Percentiles rank a stretch among this genome's conserved stretches.
These are phyloP conservation scores for Boletus fagicola DNA, from an alignment of 768 basidiomycete species.

Conservation along the genomic window DNA sequence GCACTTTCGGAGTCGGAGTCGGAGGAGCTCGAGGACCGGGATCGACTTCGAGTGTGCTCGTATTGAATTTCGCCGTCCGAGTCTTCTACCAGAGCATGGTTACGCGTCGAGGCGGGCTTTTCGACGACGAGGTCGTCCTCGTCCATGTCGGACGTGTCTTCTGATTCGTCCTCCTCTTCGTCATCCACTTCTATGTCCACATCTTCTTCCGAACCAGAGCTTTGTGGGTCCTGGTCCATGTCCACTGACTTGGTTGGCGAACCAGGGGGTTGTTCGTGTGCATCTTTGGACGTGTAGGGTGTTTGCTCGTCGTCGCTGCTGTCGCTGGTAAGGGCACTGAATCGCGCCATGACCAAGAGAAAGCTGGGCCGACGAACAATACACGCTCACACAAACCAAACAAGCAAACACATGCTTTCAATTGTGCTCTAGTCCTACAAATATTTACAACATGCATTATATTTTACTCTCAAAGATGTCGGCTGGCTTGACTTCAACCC, in stretches of 20 bases:
- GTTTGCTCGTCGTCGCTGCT: conserved; percentile 51
- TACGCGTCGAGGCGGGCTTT: conserved; percentile 32
- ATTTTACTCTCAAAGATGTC: background rate
- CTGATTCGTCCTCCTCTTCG: conserved; percentile 39
- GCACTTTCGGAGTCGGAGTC: conserved; percentile 19
- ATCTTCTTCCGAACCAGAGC: conserved; percentile 30
- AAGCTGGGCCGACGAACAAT: conserved; percentile 20
- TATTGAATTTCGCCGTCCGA: conserved; percentile 55
- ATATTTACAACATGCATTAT: background rate
- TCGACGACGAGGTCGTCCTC: conserved; percentile 46
- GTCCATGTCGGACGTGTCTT: conserved; percentile 46
- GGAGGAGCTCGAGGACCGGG: conserved; percentile 30
- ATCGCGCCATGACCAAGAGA: conserved; percentile 55
- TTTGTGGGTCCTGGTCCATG: conserved; percentile 33
- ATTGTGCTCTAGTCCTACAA: background rate
- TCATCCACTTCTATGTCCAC: conserved; percentile 31
- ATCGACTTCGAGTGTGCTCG: conserved; percentile 38
- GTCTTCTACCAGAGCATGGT: conserved; percentile 50
- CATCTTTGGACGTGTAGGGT: conserved; percentile 31
- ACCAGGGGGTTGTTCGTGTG: conserved; percentile 10
- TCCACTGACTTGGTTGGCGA: conserved; percentile 26
- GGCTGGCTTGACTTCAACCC: conserved; percentile 47
- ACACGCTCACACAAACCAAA: conserved; percentile 26
- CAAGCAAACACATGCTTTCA: conserved; percentile 22
- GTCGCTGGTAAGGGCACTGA: conserved; percentile 63